Conservation (phyloP, 257 asterid genomes). For the Eucommia ulmoides region DNA sequence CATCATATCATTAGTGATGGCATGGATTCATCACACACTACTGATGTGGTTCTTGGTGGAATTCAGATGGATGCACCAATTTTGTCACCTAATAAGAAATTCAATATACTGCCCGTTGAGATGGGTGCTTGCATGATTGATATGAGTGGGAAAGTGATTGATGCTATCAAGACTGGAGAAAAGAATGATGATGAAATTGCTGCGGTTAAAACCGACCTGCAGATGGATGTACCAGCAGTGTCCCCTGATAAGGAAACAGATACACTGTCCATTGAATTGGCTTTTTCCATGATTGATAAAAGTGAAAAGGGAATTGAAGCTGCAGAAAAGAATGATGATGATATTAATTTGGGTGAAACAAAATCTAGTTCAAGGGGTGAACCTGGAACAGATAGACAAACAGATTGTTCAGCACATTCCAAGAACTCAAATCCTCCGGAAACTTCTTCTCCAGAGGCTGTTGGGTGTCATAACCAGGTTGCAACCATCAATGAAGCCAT, state of each 20-base stretch:
- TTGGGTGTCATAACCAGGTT: not conserved
- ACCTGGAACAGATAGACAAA: conserved; percentile 10
- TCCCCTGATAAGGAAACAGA: too few species aligned
- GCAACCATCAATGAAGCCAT: not conserved
- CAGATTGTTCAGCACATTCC: not conserved
- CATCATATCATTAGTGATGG: conserved; percentile 11
- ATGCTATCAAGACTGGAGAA: conserved; percentile 15
- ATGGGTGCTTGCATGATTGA: conserved; percentile 20
- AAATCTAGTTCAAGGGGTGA: conserved; percentile 27
- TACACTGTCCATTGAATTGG: too few species aligned
- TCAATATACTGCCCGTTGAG: conserved; percentile 13
- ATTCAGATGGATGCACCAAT: conserved; percentile 12
- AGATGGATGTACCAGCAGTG: too few species aligned
- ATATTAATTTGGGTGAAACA: conserved; percentile 14
- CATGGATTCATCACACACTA: conserved; percentile 8
- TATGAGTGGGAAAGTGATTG: conserved; percentile 16
- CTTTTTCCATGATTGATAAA: not conserved
- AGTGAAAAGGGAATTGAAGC: not conserved
- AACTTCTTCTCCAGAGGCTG: not conserved
- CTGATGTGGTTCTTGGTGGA: conserved; percentile 16
- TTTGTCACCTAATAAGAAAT: conserved; percentile 24
- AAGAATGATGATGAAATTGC: conserved; percentile 20
- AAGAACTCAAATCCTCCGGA: not conserved
- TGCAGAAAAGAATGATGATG: too few species aligned
- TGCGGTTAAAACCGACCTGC: conserved; percentile 24